Evolutionary conservation across 257 asterid genomes (phyloP).

Genomic region (Euphrasia confusa): DNA sequence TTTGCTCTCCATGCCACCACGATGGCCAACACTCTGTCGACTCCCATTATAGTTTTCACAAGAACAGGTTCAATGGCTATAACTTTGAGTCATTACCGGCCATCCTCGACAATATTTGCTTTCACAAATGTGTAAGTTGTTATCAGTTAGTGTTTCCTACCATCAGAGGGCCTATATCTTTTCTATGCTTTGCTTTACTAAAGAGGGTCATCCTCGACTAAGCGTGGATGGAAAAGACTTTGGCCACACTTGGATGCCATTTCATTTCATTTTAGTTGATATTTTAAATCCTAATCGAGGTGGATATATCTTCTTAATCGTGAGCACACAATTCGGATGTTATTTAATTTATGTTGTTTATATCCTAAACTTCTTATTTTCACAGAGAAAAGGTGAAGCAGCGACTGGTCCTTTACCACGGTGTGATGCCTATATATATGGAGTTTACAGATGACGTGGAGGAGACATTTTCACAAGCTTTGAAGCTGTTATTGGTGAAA

Average conservation of each 20-base stretch:
- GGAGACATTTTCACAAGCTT: conserved; percentile 84
- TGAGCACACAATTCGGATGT: too few relatives aligned
- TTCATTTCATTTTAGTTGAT: neutral
- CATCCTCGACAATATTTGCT: conserved; percentile 76
- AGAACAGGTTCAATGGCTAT: conserved; percentile 96
- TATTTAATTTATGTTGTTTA: neutral
- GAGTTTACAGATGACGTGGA: conserved; percentile 81
- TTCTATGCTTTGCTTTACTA: neutral
- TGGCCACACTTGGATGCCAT: too few relatives aligned
- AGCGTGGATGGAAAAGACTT: too few relatives aligned
- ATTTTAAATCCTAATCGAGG: too few relatives aligned
- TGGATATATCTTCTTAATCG: too few relatives aligned
- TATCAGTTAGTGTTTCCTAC: conserved; percentile 14
- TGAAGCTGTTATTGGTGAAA: conserved; percentile 71
- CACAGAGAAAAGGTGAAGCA: conserved; percentile 88
- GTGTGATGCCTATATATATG: conserved; percentile 86
- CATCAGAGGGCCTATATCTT: conserved; percentile 6
- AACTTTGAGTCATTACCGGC: conserved; percentile 79
- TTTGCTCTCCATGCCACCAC: conserved; percentile 86
- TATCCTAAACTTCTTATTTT: conserved; percentile 8
- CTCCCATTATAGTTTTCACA: conserved; percentile 92
- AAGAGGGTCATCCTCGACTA: too few relatives aligned
- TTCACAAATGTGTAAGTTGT: conserved; percentile 81
- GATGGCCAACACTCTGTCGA: conserved; percentile 82
- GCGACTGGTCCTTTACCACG: conserved; percentile 80